These are phyloP conservation scores for Acanthamoeba divionensis DNA, from an alignment of 208 protist genomes.

Conservation along the genomic window DNA sequence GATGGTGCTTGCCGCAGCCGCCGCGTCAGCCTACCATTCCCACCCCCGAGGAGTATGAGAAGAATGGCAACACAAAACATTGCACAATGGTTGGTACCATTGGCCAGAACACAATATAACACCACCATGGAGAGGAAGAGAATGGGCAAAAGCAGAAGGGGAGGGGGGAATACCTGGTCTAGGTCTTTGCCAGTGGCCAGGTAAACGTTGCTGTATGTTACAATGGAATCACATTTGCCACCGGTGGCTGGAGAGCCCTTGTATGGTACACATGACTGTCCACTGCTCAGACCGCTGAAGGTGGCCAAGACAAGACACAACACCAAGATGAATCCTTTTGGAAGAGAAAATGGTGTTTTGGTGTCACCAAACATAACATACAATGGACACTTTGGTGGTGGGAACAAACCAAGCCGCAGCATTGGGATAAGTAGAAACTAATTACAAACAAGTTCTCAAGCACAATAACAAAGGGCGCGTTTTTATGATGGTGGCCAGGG, in stretches of 20 bases:
- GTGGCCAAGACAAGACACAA: too few species aligned
- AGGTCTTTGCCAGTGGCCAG: not conserved
- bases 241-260: not conserved
- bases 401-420: too few species aligned
- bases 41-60: not conserved
- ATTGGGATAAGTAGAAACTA: too few species aligned
- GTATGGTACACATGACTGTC: not conserved
- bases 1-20: not conserved
- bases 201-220: not conserved
- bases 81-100: not conserved
- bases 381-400: too few species aligned
- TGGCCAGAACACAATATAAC: not conserved
- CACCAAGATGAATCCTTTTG: too few species aligned
- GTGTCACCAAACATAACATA: too few species aligned
- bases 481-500: too few species aligned
- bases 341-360: too few species aligned
- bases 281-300: too few species aligned
- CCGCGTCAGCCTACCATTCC: not conserved
- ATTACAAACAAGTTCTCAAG: too few species aligned
- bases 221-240: not conserved
- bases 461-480: too few species aligned
- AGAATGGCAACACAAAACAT: not conserved
- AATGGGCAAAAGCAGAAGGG: not conserved
- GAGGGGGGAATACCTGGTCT: not conserved
- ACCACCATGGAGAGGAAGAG: not conserved